Evolutionary conservation across 148 eudicot genomes (phyloP).

Genomic region (Diospyros kaki): DNA sequence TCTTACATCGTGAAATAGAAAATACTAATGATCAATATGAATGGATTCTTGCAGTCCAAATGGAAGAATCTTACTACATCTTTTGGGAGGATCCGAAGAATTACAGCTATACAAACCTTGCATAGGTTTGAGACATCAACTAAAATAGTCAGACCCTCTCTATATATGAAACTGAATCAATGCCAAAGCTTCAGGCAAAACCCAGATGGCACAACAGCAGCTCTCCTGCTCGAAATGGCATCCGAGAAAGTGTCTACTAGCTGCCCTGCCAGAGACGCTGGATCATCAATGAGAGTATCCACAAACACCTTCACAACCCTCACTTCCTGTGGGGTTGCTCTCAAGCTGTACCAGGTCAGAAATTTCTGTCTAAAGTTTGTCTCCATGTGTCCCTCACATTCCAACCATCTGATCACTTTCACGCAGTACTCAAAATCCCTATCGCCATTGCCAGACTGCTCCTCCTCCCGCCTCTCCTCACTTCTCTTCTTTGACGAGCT

Average conservation of each 20-base stretch:
- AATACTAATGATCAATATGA: constrained; percentile 9
- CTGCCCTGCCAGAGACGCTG: constrained; percentile 73
- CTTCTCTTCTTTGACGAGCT: constrained; percentile 49
- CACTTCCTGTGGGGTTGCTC: constrained; percentile 64
- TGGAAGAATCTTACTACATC: not conserved
- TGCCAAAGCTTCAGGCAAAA: constrained; percentile 89
- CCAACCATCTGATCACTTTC: constrained; percentile 67
- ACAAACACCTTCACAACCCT: constrained; percentile 77
- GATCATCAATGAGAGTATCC: constrained; percentile 59
- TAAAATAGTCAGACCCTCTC: constrained; percentile 3
- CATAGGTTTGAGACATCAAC: not conserved
- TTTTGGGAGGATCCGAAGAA: constrained; percentile 5
- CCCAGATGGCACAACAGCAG: constrained; percentile 42
- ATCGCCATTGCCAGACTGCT: constrained; percentile 26
- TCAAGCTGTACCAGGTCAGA: constrained; percentile 81
- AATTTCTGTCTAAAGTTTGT: constrained; percentile 66
- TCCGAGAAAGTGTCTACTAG: constrained; percentile 72
- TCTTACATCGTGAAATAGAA: constrained; percentile 2
- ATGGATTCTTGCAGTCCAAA: not conserved
- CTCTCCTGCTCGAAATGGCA: constrained; percentile 49
- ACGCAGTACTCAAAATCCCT: constrained; percentile 57
- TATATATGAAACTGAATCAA: constrained; percentile 17
- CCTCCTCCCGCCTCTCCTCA: constrained; percentile 31
- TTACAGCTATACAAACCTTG: not conserved
- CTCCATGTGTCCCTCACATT: constrained; percentile 72